Evolutionary conservation across 306 rosid species (phyloP), one percentile per base, ranked within the genome.

Genomic region (Casuarina glauca): DNA sequence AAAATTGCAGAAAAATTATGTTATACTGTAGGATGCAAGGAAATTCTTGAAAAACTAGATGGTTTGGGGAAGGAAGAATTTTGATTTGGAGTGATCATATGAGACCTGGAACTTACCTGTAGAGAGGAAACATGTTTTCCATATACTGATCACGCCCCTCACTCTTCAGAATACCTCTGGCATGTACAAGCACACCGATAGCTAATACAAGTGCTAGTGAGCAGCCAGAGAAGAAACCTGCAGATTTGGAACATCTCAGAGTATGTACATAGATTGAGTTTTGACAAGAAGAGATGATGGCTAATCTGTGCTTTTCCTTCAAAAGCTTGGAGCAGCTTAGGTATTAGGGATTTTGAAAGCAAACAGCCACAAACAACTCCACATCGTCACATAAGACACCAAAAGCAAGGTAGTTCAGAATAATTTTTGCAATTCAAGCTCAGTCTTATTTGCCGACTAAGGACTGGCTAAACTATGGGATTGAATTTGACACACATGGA

Each of bases 111-210:
- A 32, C 78, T 85, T 74, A 86, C 93, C 89, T 93, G 80, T 89
- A 89, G 43, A 93, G 91, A 67, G 95, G 98, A 82, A 93, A 93
- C 78, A 91, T 81, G 79, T 76, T 90, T 12, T 82, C 85, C 91
- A 90, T 90, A 54, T 86, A 90, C 69, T 12, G 79, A 60, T 0
- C 9, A 63, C 81, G 83, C 19, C 80, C 81, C 13, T 82, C 48
- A 1, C 76, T 78, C 44, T 72, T 32, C 17, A 88, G 67, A 84
- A 91, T 78, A 35, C 79, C 70, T 85, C 95, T 91, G 70, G 87
- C 87, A 55, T 87, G 97, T 38, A 91, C 71, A 32, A 89, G 79
- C 73, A 84, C 76, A 48, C 72, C 4, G 26, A 91, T 82, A 54
- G 91, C 91, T 61, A 70, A 85, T 61, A 85, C 46, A 72, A 88